phyloP scores from a whole-genome alignment of 306 rosid genomes.

The Mucuna pruriens region DNA sequence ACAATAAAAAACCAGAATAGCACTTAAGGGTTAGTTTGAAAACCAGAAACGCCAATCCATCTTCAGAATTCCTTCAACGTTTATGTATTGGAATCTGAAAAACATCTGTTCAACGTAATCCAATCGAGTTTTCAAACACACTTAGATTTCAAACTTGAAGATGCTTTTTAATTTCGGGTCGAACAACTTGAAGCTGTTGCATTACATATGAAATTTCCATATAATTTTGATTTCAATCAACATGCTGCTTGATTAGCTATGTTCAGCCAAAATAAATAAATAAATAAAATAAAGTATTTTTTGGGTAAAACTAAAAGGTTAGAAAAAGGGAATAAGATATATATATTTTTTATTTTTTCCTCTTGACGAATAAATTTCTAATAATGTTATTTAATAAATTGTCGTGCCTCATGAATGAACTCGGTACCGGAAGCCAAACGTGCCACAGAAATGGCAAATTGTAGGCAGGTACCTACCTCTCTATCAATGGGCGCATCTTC shows the following conservation, averaged over 20 bases:
- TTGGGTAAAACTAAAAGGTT: slow-evolving; percentile 22
- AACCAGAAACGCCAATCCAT: no score
- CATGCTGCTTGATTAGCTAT: neutral
- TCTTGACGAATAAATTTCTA: slow-evolving; percentile 24
- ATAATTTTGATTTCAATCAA: slow-evolving; percentile 9
- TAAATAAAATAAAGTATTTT: neutral
- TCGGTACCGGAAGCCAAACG: slow-evolving; percentile 20
- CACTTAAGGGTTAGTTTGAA: no score
- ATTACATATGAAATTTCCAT: neutral
- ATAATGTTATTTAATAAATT: slow-evolving; percentile 34
- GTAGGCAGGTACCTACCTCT: slow-evolving; percentile 19
- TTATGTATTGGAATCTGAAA: no score
- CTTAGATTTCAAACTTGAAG: neutral
- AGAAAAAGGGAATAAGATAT: slow-evolving; percentile 23
- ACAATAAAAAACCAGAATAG: no score
- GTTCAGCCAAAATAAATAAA: neutral
- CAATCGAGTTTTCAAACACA: no score
- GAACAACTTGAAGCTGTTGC: neutral
- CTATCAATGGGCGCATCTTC: slow-evolving; percentile 9
- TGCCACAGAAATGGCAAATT: slow-evolving; percentile 15
- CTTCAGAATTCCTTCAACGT: no score
- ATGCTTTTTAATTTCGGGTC: neutral
- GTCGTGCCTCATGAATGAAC: slow-evolving; percentile 35
- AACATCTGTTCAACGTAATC: no score
- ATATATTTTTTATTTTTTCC: neutral